Evolutionary conservation across 139 green algal species (phyloP).

Genomic region (Dunaliella primolecta): DNA sequence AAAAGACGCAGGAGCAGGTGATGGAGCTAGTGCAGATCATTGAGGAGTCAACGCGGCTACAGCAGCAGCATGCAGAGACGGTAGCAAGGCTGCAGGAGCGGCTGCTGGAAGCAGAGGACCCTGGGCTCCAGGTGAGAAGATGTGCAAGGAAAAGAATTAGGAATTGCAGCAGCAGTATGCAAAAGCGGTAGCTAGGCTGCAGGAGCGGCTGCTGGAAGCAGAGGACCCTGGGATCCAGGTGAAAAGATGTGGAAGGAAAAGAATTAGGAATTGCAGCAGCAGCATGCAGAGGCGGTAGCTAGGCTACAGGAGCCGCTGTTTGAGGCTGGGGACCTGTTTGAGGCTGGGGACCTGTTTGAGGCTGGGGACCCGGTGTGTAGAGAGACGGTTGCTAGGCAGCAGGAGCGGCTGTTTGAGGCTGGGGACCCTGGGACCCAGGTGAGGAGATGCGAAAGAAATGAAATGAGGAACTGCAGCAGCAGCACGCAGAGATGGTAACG

Average conservation of each 20-base stretch:
- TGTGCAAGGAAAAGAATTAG: no score
- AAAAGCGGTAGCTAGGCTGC: not conserved
- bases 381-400: not conserved
- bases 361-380: conserved; percentile 25
- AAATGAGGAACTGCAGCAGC: no score
- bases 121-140: no score
- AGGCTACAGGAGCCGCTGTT: not conserved
- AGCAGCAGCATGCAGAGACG: conserved; percentile 18
- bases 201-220: not conserved
- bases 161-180: conserved; percentile 32
- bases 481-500: not conserved
- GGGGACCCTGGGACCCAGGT: no score
- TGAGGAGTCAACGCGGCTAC: conserved; percentile 26
- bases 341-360: no score
- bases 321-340: no score
- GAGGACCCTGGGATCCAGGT: no score
- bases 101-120: not conserved
- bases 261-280: no score
- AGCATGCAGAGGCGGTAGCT: not conserved
- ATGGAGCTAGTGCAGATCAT: conserved; percentile 41
- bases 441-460: no score
- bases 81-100: not conserved
- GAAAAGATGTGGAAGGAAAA: no score
- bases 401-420: not conserved
- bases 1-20: conserved; percentile 30